Conservation (phyloP, 371 early-diverging fungal species). For the Circinella umbellata region DNA sequence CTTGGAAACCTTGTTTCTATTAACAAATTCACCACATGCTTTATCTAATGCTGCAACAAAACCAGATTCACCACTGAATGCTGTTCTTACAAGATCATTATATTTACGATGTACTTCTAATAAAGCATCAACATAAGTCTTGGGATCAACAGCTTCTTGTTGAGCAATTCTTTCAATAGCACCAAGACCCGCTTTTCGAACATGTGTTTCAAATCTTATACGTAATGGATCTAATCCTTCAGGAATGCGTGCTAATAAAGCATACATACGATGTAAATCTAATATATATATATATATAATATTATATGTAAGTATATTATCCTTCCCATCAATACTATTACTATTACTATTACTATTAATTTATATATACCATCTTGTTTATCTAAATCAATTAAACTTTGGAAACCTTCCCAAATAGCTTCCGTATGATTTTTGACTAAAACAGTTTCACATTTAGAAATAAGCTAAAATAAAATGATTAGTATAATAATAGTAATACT, state of each 20-base stretch:
- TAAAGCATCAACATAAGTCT: constrained; percentile 82
- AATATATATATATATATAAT: no score
- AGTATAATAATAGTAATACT: no score
- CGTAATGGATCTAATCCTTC: constrained; percentile 86
- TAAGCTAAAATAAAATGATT: constrained; percentile 42
- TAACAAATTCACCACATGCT: constrained; percentile 93
- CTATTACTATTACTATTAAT: neutral
- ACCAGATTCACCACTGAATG: constrained; percentile 87
- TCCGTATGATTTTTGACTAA: constrained; percentile 84
- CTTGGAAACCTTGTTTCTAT: constrained; percentile 84
- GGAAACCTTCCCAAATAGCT: constrained; percentile 88
- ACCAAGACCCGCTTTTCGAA: constrained; percentile 81
- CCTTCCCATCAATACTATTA: neutral
- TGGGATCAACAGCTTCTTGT: constrained; percentile 73
- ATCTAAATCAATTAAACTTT: constrained; percentile 81
- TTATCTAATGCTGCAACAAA: constrained; percentile 92
- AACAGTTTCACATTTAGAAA: constrained; percentile 80
- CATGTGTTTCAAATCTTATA: constrained; percentile 79
- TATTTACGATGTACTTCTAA: constrained; percentile 84
- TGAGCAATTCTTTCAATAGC: constrained; percentile 86
- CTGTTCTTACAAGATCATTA: constrained; percentile 70
- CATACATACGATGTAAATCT: constrained; percentile 89
- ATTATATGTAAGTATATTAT: neutral
- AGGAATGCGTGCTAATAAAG: constrained; percentile 79
- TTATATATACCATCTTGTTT: constrained; percentile 67